These are phyloP conservation scores for Penicillium sp. DNA, from an alignment of 2,329 filamentous ascomycete species.

Conservation along the genomic window DNA sequence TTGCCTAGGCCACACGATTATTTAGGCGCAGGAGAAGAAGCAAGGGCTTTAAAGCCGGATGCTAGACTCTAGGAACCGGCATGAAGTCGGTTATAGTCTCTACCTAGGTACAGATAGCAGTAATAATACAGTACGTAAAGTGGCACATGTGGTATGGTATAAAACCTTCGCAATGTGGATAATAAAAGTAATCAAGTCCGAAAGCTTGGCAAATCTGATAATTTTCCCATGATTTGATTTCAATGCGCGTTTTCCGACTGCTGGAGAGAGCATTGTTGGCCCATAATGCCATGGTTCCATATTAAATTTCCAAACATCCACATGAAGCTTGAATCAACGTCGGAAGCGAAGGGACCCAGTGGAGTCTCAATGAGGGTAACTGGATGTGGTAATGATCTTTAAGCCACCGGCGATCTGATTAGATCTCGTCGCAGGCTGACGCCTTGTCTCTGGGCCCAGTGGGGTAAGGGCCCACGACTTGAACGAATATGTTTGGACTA, in stretches of 20 bases:
- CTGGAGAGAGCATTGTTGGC: not conserved
- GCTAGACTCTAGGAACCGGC: not conserved
- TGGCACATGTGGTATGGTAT: not conserved
- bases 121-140: not conserved
- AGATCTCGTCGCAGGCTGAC: constrained; percentile 2
- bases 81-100: not conserved
- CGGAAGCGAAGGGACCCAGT: not conserved
- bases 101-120: not conserved
- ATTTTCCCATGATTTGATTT: not conserved
- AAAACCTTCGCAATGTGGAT: no score
- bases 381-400: not conserved
- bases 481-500: constrained; percentile 1
- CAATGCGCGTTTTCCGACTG: not conserved
- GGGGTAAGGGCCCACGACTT: not conserved
- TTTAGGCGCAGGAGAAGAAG: not conserved
- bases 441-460: not conserved
- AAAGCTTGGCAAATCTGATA: constrained; percentile 11
- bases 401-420: constrained; percentile 7
- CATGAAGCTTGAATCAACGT: constrained; percentile 1
- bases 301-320: constrained; percentile 3
- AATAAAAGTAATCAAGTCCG: not conserved
- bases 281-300: not conserved
- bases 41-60: not conserved
- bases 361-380: not conserved
- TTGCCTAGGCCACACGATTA: not conserved